Evolutionary conservation across 306 rosid species (phyloP).

Genomic region (Casuarina glauca): DNA sequence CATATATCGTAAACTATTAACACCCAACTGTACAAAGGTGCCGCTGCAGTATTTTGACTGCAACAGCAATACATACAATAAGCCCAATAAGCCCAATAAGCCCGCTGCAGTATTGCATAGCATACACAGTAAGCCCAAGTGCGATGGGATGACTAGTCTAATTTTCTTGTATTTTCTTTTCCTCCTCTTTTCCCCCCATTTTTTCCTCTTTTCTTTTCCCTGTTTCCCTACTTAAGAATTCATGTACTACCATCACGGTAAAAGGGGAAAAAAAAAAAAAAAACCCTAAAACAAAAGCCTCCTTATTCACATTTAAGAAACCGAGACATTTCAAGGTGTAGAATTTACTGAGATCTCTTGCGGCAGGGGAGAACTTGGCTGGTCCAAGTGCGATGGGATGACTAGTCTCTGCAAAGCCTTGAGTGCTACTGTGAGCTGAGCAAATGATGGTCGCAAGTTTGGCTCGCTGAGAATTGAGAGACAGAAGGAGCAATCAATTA

Average conservation of each 20-base stretch:
- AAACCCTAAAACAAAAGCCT: conserved; percentile 7
- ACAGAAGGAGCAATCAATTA: conserved; percentile 15
- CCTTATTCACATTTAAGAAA: conserved; percentile 60
- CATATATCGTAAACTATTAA: neutral
- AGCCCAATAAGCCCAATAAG: conserved; percentile 24
- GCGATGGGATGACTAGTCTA: conserved; percentile 60
- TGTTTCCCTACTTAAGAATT: conserved; percentile 8
- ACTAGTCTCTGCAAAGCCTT: conserved; percentile 84
- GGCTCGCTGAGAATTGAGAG: conserved; percentile 63
- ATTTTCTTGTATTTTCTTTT: neutral
- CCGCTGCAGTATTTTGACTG: conserved; percentile 45
- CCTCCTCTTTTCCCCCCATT: conserved; percentile 10
- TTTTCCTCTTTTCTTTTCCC: neutral
- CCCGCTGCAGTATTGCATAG: conserved; percentile 32
- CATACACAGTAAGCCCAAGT: conserved; percentile 37
- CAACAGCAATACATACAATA: conserved; percentile 30
- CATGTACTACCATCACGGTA: conserved; percentile 17
- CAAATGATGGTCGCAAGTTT: conserved; percentile 90
- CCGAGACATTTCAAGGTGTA: conserved; percentile 53
- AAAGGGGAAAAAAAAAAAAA: conserved; percentile 16
- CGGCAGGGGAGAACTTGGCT: conserved; percentile 53
- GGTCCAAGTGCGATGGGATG: conserved; percentile 66
- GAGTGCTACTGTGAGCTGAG: conserved; percentile 68
- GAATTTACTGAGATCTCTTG: conserved; percentile 88
- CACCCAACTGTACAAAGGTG: conserved; percentile 44